phyloP scores from a whole-genome alignment of 2,329 filamentous ascomycete genomes.

The Pleomassaria siparia region DNA sequence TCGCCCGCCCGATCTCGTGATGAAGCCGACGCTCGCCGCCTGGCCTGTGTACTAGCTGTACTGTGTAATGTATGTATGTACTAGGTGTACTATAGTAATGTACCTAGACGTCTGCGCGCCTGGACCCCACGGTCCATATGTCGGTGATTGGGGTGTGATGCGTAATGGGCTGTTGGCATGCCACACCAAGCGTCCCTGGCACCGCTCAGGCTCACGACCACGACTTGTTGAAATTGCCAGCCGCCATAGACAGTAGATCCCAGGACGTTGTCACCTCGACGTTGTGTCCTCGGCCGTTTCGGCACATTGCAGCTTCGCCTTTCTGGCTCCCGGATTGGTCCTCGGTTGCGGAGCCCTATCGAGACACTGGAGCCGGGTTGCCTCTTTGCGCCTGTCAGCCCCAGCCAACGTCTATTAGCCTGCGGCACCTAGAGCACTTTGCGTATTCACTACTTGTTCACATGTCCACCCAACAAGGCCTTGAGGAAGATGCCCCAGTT shows the following conservation, averaged over 20 bases:
- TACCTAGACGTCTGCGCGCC: too few species aligned
- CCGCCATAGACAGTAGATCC: background rate
- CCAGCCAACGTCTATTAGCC: slow-evolving; percentile 7
- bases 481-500: background rate
- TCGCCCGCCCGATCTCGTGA: too few species aligned
- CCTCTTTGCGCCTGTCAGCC: background rate
- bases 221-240: background rate
- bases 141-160: too few species aligned
- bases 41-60: too few species aligned
- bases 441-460: slow-evolving; percentile 1
- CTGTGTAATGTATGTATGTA: too few species aligned
- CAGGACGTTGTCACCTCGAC: slow-evolving; percentile 5
- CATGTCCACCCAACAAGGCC: background rate
- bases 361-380: slow-evolving; percentile 14
- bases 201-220: background rate
- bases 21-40: too few species aligned
- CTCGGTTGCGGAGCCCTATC: slow-evolving; percentile 31
- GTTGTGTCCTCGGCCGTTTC: slow-evolving; percentile 22
- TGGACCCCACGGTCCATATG: too few species aligned
- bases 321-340: slow-evolving; percentile 17
- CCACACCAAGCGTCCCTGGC: background rate
- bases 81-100: too few species aligned
- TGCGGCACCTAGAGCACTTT: background rate
- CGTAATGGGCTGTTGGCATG: too few species aligned
- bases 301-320: slow-evolving; percentile 30